Evolutionary conservation across 2,329 filamentous ascomycete species (phyloP), one percentile per base, ranked within the genome.

Genomic region (Pseudocercospora musae): DNA sequence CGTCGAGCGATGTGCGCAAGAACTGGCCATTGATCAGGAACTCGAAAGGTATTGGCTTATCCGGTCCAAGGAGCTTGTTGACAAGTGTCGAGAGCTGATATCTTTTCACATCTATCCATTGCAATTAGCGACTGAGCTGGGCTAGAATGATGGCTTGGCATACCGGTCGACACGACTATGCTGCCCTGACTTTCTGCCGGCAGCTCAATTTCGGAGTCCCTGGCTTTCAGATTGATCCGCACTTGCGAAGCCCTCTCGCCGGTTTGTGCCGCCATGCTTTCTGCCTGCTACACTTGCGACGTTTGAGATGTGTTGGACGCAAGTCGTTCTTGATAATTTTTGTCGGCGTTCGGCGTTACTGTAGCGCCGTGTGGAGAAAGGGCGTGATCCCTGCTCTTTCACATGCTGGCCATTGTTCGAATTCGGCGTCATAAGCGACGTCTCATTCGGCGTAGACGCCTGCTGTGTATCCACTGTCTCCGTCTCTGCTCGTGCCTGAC

Each of bases 11-110:
- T 25, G 92, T 90, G 65, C 91, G 89, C 57, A 99, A 85, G 77
- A 96, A 97, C 72, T 89, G 88, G 76, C 95, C 95, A 77, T 97
- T 95, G 78, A 96, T 89, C 70, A 99, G 85, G 80, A 99, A 98
- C 78, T 99, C 95, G 78, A 99, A 89, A 18, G 91, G 91, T 52
- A 93, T 84, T 11, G 90, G 87, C 70, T 82, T 83, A 58, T 82
- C 80, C 62, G 79, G 82, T 37, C 81, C 78, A 29, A 88, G 77
- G 10, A 88, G 79, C 65, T 82, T 82, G 73, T 89, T 89, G 59
- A 88, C 84, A 62, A 89, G 78, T 2, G 82, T 85, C 0, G 86
- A 88, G 4, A 89, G 81, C 58, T 83, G 81, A 73, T 84, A 84
- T 74, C 84, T 77, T 66, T 83, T 82, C 59, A 86, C 75, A 42